Conservation (phyloP, 805 yeast species). For the Maudiozyma bulderi region DNA sequence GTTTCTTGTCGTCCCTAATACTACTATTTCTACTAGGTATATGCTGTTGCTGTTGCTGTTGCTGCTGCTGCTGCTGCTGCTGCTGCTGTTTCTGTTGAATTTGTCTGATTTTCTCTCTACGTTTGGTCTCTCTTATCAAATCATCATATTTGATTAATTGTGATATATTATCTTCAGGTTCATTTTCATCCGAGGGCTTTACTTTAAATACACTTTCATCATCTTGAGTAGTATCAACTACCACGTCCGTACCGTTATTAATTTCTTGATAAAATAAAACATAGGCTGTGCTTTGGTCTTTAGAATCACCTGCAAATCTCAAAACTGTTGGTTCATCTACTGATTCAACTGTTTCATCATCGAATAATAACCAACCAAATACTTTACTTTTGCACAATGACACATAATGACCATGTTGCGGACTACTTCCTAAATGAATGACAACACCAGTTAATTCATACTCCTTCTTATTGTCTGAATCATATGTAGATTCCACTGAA, state of each 20-base stretch:
- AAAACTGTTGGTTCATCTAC: slow-evolving; percentile 77
- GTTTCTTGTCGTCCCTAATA: neutral
- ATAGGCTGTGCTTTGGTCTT: slow-evolving; percentile 86
- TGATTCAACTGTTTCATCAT: slow-evolving; percentile 88
- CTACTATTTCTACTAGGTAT: neutral
- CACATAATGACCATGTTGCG: slow-evolving; percentile 95
- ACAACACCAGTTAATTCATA: slow-evolving; percentile 82
- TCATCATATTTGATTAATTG: slow-evolving; percentile 20
- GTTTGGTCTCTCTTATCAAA: slow-evolving; percentile 6
- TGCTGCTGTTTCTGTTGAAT: neutral
- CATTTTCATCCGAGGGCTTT: neutral
- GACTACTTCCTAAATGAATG: slow-evolving; percentile 95
- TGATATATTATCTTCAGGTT: slow-evolving; percentile 15
- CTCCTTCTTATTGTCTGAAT: slow-evolving; percentile 36
- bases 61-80: neutral
- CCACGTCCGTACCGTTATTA: slow-evolving; percentile 9
- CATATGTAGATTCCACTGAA: slow-evolving; percentile 46
- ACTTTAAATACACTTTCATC: too few species aligned
- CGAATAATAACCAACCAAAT: slow-evolving; percentile 85
- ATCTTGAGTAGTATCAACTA: too few species aligned
- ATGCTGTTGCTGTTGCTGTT: neutral
- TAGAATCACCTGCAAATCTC: slow-evolving; percentile 79
- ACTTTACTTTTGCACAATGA: slow-evolving; percentile 69
- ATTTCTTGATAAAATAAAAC: slow-evolving; percentile 69
- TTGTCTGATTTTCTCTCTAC: neutral